Conservation (phyloP, 805 yeast genomes). For the Zygosaccharomyces bailii region DNA sequence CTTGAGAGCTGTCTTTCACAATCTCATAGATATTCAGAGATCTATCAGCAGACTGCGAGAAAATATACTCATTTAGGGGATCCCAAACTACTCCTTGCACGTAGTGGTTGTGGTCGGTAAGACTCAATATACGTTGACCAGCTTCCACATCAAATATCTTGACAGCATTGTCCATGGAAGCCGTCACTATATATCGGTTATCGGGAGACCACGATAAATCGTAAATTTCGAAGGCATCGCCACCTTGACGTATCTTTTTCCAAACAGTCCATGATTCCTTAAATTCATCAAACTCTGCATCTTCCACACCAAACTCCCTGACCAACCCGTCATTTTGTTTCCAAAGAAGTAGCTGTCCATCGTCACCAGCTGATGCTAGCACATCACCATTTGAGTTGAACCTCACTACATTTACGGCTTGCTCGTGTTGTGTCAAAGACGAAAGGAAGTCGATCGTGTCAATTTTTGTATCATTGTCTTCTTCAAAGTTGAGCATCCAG, state of each 20-base stretch:
- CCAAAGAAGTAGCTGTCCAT: conserved; percentile 88
- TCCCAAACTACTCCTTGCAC: conserved; percentile 98
- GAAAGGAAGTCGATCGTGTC: conserved; percentile 70
- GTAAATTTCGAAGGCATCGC: conserved; percentile 73
- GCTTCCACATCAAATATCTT: conserved; percentile 58
- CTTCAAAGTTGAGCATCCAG: conserved; percentile 38
- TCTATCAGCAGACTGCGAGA: conserved; percentile 89
- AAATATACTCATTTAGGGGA: conserved; percentile 70
- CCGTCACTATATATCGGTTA: conserved; percentile 70
- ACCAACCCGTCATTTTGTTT: conserved; percentile 49
- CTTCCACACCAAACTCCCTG: conserved; percentile 56
- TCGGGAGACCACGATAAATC: conserved; percentile 94
- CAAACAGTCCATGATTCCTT: conserved; percentile 68
- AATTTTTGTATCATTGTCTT: conserved; percentile 26
- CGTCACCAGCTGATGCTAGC: conserved; percentile 93
- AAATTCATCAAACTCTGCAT: conserved; percentile 44
- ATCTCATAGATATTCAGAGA: conserved; percentile 63
- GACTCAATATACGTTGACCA: conserved; percentile 49
- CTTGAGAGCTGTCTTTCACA: conserved; percentile 13
- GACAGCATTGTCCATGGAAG: conserved; percentile 85
- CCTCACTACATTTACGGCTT: conserved; percentile 88
- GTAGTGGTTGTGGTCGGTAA: conserved; percentile 70
- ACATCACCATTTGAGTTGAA: conserved; percentile 65
- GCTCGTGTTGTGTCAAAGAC: conserved; percentile 83
- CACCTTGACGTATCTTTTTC: conserved; percentile 43